Evolutionary conservation across 106 monocot species (phyloP).

Genomic region (Allium cepa): DNA sequence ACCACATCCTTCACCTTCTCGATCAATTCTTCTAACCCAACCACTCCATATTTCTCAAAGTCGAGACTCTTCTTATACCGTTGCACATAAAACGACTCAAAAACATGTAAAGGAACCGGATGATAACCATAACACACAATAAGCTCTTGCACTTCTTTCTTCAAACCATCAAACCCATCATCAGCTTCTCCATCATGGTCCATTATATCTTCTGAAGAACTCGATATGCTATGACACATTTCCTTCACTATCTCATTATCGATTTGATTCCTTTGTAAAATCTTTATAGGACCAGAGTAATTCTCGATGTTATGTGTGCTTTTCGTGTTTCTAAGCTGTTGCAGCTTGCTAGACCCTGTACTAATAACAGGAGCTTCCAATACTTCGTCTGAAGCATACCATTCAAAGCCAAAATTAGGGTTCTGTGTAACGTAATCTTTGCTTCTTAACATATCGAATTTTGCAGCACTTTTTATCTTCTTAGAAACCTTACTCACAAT

Average conservation of each 20-base stretch:
- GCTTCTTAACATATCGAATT: neutral
- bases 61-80: conserved; percentile 70
- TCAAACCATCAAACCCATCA: conserved; percentile 35
- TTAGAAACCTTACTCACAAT: conserved; percentile 40
- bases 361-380: conserved; percentile 60
- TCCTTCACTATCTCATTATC: conserved; percentile 32
- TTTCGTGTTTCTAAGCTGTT: conserved; percentile 38
- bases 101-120: conserved; percentile 43
- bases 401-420: conserved; percentile 23
- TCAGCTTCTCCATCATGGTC: conserved; percentile 43
- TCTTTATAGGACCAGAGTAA: conserved; percentile 20
- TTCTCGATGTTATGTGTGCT: conserved; percentile 29
- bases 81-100: conserved; percentile 55
- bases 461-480: neutral
- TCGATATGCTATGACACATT: conserved; percentile 19
- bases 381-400: conserved; percentile 64
- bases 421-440: conserved; percentile 20
- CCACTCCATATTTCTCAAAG: conserved; percentile 45
- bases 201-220: conserved; percentile 54
- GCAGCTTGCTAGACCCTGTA: conserved; percentile 42
- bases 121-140: conserved; percentile 65
- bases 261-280: conserved; percentile 3
- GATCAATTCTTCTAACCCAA: conserved; percentile 57
- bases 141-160: conserved; percentile 73
- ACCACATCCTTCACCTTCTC: conserved; percentile 77